Evolutionary conservation across 2,329 filamentous ascomycete genomes (phyloP).

Genomic region (Immersiporthe knoxdaviesiana): DNA sequence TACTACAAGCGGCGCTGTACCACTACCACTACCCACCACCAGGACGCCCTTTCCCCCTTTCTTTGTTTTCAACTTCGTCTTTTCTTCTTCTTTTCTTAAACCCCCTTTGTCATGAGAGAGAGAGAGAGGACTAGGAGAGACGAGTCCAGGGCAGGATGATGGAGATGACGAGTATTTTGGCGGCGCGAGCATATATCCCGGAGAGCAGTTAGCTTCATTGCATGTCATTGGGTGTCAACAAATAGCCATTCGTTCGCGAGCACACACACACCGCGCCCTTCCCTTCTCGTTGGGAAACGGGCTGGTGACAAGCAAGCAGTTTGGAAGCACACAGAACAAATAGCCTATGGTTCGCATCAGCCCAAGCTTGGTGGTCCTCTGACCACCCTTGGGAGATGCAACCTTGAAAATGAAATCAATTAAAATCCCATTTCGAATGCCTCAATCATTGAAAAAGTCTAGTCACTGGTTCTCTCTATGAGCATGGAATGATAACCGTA

Average conservation of each 20-base stretch:
- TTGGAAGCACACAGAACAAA: slow-evolving; percentile 13
- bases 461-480: background rate
- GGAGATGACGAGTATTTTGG: background rate
- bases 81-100: background rate
- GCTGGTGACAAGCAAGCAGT: slow-evolving; percentile 9
- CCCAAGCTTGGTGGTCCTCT: background rate
- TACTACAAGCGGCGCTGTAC: slow-evolving; percentile 6
- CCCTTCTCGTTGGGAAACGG: background rate
- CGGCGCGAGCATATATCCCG: slow-evolving; percentile 22
- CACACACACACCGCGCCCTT: background rate
- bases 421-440: background rate
- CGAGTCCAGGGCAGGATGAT: background rate
- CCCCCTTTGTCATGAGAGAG: background rate
- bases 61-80: background rate
- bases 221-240: slow-evolving; percentile 13
- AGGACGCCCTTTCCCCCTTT: background rate
- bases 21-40: background rate
- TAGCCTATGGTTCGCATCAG: slow-evolving; percentile 15
- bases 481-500: background rate
- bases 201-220: slow-evolving; percentile 11
- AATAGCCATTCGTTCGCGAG: slow-evolving; percentile 22
- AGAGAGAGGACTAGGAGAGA: background rate
- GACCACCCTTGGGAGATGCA: background rate
- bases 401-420: slow-evolving; percentile 14
- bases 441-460: background rate